phyloP scores from a whole-genome alignment of 352 stramenopile species.

The Globisporangium spiculum region DNA sequence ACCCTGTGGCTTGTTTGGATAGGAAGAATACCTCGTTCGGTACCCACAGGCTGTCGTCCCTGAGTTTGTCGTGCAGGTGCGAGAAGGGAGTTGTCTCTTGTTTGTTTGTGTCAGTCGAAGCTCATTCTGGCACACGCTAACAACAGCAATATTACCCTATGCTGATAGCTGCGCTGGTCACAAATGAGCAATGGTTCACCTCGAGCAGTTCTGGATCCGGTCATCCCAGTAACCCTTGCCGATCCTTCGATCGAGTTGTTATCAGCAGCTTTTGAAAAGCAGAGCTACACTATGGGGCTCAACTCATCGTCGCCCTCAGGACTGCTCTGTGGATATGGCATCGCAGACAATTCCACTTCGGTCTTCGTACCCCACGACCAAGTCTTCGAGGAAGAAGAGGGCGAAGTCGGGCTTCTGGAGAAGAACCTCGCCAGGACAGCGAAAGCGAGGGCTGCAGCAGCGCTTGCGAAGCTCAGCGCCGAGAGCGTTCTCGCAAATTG shows the following conservation, averaged over 20 bases:
- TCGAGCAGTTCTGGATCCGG: background rate
- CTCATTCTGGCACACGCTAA: background rate
- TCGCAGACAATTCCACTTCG: background rate
- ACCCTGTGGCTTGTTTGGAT: background rate
- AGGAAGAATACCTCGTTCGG: constrained; percentile 75
- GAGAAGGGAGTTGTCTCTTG: too few relatives aligned
- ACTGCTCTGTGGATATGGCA: background rate
- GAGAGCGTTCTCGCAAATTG: constrained; percentile 34
- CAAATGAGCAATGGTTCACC: background rate
- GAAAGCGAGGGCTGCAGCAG: background rate
- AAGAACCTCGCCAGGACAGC: background rate
- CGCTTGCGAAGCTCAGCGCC: background rate
- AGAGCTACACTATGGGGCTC: background rate
- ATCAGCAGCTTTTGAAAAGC: constrained; percentile 3
- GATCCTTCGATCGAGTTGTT: constrained; percentile 1
- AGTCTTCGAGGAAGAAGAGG: background rate
- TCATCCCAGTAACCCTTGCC: constrained; percentile 10
- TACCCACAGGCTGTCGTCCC: constrained; percentile 61
- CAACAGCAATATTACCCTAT: background rate
- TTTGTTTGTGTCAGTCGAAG: background rate
- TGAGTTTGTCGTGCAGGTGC: constrained; percentile 63
- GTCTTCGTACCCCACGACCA: background rate
- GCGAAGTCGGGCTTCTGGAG: background rate
- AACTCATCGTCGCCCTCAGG: background rate
- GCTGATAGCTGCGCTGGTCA: constrained; percentile 10